Evolutionary conservation across 1,284 basidiomycete genomes (phyloP), one percentile per base, ranked within the genome.

Genomic region (Cryptococcus hybrid): DNA sequence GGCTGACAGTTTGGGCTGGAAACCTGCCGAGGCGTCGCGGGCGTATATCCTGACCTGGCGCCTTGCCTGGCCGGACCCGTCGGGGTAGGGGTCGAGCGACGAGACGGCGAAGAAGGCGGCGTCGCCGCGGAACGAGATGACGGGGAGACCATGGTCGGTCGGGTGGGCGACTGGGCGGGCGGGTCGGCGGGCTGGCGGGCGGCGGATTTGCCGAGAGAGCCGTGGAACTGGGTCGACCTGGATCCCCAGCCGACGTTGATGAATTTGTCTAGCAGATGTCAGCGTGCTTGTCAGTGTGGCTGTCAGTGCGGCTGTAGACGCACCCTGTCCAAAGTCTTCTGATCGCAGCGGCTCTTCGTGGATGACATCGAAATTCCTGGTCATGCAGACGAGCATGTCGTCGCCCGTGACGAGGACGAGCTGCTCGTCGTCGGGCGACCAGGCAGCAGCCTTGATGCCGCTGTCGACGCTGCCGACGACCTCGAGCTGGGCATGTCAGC

Each of bases 231-330:
- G 0, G 96, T 99, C 68, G 89, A 84, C 71, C 95, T 96, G 3
- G 90, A 91, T 36, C 96, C 96, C 96, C 96, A 99, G 7, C 96
- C 96, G 55, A 98, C 90, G 66, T 94, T 91, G 68, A 97, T 91
- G 5, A 90, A 91, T 43, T 86, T 85, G 73, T 92, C 92, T 92
- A 66, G 13, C 7, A 30, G 30, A 12, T 6, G 1, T 13, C 12
- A 36, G 13, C 24, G 30, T 18, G 15, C 3, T 18, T 50, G 18
- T 18, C 18, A 18, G 24, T 43, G 2, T 24, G 34, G 1, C 12
- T 18, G 8, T 52, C 48, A 58, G 38, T 13, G 47, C 6, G 34
- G 18, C 8, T 9, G 45, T 47, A 18, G 34, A 18, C 75, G 51
- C 50, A 87, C 90, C 89, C 82, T 93, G 87, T 46, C 95, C 95